A percentile compares a stretch with the other conserved stretches of the same genome.
phyloP scores from a whole-genome alignment of 2,329 filamentous ascomycete genomes.

The Teratosphaeria epicoccoides region DNA sequence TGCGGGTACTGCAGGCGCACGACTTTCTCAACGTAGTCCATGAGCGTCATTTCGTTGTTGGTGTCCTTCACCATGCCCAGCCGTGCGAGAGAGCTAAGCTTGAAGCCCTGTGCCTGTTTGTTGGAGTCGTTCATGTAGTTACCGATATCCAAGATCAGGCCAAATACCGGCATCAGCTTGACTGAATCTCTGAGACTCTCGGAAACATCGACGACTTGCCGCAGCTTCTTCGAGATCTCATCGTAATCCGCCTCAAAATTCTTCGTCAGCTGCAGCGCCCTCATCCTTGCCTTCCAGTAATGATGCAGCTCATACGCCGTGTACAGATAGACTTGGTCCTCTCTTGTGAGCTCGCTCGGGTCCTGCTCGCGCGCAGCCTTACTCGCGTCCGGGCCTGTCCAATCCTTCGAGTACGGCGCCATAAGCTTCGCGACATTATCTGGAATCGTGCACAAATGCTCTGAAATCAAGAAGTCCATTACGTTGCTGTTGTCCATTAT shows the following conservation, averaged over 20 bases:
- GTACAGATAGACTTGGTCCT: constrained; percentile 90
- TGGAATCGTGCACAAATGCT: constrained; percentile 83
- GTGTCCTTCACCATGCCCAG: constrained; percentile 98
- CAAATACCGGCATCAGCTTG: constrained; percentile 88
- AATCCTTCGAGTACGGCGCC: constrained; percentile 92
- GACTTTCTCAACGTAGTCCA: constrained; percentile 90
- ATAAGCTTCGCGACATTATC: constrained; percentile 85
- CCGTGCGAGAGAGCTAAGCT: constrained; percentile 83
- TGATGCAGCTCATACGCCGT: constrained; percentile 92
- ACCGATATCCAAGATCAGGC: constrained; percentile 91
- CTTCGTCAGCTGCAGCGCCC: constrained; percentile 73
- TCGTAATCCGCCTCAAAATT: constrained; percentile 85
- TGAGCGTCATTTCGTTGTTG: constrained; percentile 94
- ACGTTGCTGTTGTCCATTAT: constrained; percentile 82
- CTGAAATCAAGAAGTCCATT: constrained; percentile 92
- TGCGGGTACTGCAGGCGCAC: constrained; percentile 93
- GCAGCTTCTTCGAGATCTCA: constrained; percentile 74
- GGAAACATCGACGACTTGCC: constrained; percentile 74
- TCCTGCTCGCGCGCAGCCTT: constrained; percentile 74
- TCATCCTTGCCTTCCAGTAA: constrained; percentile 97
- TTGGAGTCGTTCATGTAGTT: constrained; percentile 99
- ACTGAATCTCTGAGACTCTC: constrained; percentile 87
- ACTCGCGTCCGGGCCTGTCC: constrained; percentile 77
- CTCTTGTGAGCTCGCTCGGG: constrained; percentile 75
- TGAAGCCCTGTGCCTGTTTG: constrained; percentile 96